Percentiles rank a stretch among this genome's conserved stretches.
Conservation (phyloP, 371 early-diverging fungal species). For the Syncephalis fuscata region DNA sequence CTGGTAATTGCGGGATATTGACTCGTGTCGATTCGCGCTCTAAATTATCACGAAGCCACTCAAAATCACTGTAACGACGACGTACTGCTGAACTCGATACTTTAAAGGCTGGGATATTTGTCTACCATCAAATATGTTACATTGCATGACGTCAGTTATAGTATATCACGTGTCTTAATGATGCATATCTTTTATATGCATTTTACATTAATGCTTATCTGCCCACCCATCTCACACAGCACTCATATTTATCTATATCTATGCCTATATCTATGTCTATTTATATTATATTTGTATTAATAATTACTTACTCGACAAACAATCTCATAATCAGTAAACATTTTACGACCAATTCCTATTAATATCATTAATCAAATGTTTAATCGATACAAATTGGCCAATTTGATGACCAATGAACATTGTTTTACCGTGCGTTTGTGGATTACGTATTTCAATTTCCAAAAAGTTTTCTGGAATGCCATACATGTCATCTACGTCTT, state of each 20-base stretch:
- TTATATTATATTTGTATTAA: no score
- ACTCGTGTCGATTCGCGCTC: constrained; percentile 84
- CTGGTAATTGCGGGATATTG: constrained; percentile 89
- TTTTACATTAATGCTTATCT: neutral
- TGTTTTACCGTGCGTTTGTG: constrained; percentile 71
- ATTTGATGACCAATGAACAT: no score
- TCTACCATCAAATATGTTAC: constrained; percentile 28
- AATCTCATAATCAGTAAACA: constrained; percentile 93
- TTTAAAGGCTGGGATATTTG: constrained; percentile 96
- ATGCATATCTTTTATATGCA: neutral
- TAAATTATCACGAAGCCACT: constrained; percentile 90
- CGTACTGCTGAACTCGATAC: constrained; percentile 66
- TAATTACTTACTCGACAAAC: constrained; percentile 56
- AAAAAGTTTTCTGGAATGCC: constrained; percentile 93
- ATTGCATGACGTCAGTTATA: neutral
- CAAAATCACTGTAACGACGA: constrained; percentile 93
- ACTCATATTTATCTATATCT: no score
- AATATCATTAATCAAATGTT: neutral
- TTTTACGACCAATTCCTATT: constrained; percentile 59
- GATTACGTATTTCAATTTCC: constrained; percentile 89
- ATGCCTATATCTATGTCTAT: no score
- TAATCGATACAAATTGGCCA: neutral
- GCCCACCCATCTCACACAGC: no score
- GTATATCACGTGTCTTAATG: neutral
- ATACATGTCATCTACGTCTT: constrained; percentile 63